phyloP scores from a whole-genome alignment of 106 monocot species.

The Dendrobium chrysotoxum region DNA sequence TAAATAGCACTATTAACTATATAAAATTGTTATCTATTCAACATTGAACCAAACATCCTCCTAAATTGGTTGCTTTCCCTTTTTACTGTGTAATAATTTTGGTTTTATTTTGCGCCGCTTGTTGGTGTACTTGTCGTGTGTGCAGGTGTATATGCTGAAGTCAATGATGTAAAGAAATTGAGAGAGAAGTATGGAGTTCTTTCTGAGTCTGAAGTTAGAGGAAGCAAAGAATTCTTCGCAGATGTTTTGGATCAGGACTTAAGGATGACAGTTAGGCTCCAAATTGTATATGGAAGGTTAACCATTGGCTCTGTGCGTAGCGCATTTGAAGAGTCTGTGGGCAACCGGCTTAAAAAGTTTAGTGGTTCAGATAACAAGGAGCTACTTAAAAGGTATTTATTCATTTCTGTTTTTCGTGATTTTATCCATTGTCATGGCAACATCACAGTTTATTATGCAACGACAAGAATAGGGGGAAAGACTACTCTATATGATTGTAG shows the following conservation, averaged over 20 bases:
- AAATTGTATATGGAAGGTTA: slow-evolving; percentile 81
- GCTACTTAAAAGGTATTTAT: slow-evolving; percentile 63
- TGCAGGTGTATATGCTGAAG: slow-evolving; percentile 85
- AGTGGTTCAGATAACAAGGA: slow-evolving; percentile 62
- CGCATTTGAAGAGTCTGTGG: slow-evolving; percentile 88
- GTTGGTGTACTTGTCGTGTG: background rate
- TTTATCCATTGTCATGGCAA: background rate
- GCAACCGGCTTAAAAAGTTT: slow-evolving; percentile 63
- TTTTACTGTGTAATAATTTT: background rate
- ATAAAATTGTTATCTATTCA: background rate
- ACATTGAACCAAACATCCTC: background rate
- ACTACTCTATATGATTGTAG: background rate
- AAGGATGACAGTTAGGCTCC: slow-evolving; percentile 74
- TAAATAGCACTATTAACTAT: background rate
- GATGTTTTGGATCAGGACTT: slow-evolving; percentile 68
- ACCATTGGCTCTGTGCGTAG: slow-evolving; percentile 82
- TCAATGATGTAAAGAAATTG: slow-evolving; percentile 47
- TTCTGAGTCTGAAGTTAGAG: slow-evolving; percentile 42
- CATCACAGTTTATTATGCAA: background rate
- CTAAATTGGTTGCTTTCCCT: too few species aligned
- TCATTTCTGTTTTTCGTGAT: background rate
- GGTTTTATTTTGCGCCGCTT: background rate
- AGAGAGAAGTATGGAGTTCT: slow-evolving; percentile 35
- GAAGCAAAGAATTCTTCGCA: slow-evolving; percentile 42
- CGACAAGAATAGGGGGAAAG: background rate